These are phyloP conservation scores for Achaetomium macrosporum DNA, from an alignment of 2,329 filamentous ascomycete genomes.

Conservation along the genomic window DNA sequence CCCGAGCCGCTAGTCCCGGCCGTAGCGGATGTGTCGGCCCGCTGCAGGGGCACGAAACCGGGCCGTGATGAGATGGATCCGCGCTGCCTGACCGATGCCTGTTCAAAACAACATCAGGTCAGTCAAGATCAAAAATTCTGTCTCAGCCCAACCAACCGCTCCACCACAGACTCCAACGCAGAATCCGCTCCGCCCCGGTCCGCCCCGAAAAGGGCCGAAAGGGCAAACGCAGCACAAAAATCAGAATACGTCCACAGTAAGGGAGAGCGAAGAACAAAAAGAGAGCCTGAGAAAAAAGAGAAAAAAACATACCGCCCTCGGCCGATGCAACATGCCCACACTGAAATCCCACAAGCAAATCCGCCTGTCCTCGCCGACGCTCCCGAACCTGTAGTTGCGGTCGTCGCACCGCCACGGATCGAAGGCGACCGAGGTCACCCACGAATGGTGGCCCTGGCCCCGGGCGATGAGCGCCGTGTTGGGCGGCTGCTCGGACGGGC, in stretches of 20 bases:
- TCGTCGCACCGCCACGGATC: constrained; percentile 97
- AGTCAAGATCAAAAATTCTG: too few species aligned
- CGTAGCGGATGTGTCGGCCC: constrained; percentile 48
- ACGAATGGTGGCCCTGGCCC: constrained; percentile 92
- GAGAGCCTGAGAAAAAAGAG: neutral
- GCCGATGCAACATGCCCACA: constrained; percentile 89
- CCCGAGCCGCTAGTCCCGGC: constrained; percentile 36
- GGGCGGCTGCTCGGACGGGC: constrained; percentile 55
- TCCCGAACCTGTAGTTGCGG: constrained; percentile 90
- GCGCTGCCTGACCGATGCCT: constrained; percentile 52
- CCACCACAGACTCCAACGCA: too few species aligned
- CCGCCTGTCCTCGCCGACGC: constrained; percentile 88
- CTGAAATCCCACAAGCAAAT: constrained; percentile 96
- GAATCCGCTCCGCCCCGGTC: too few species aligned
- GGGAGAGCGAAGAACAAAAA: constrained; percentile 12
- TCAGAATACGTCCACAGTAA: too few species aligned
- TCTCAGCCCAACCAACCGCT: neutral
- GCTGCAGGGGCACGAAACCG: constrained; percentile 39
- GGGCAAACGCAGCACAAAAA: neutral
- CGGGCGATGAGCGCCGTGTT: constrained; percentile 69
- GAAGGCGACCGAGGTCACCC: constrained; percentile 89
- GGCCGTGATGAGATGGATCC: constrained; percentile 48
- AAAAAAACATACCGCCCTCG: constrained; percentile 58
- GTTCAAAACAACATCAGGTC: neutral
- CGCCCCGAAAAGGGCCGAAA: too few species aligned